Conservation (phyloP, 805 yeast genomes). For the fission yeast (Schizosaccharomyces pombe) region DNA sequence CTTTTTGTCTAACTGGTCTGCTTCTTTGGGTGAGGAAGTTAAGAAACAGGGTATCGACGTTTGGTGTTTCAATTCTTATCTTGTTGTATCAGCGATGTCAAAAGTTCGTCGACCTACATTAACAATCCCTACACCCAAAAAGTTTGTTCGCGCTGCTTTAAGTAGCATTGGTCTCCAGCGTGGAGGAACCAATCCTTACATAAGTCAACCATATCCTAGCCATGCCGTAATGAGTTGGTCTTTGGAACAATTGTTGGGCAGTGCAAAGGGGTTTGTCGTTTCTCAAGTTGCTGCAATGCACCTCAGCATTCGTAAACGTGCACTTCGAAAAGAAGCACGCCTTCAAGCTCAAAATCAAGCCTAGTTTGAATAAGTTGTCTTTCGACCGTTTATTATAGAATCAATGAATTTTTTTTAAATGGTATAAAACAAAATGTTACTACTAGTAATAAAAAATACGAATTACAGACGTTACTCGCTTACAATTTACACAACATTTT, state of each 20-base stretch:
- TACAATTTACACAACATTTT: too few species aligned
- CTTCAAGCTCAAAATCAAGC: too few species aligned
- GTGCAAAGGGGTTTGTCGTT: constrained; percentile 48
- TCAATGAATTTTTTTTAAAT: too few species aligned
- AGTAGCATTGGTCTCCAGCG: constrained; percentile 52
- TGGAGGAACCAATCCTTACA: constrained; percentile 70
- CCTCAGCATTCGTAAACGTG: constrained; percentile 53
- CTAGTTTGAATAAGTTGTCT: too few species aligned
- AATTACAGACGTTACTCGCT: too few species aligned
- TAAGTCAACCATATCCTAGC: constrained; percentile 66
- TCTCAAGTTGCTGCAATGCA: constrained; percentile 53
- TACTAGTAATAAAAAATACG: too few species aligned
- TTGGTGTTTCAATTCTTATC: constrained; percentile 60
- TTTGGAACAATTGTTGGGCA: constrained; percentile 34
- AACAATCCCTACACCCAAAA: constrained; percentile 58
- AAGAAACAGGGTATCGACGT: constrained; percentile 51
- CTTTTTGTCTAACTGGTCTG: constrained; percentile 80
- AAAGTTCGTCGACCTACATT: constrained; percentile 59
- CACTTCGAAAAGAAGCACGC: constrained; percentile 35
- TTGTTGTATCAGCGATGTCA: constrained; percentile 90
- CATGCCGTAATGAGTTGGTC: constrained; percentile 78
- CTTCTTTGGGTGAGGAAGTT: constrained; percentile 71
- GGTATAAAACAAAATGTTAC: too few species aligned
- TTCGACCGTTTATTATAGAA: too few species aligned
- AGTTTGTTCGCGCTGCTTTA: constrained; percentile 54